Base-by-base conservation (phyloP, 1,284 basidiomycete genomes). In the Ganoderma boninense region DNA sequence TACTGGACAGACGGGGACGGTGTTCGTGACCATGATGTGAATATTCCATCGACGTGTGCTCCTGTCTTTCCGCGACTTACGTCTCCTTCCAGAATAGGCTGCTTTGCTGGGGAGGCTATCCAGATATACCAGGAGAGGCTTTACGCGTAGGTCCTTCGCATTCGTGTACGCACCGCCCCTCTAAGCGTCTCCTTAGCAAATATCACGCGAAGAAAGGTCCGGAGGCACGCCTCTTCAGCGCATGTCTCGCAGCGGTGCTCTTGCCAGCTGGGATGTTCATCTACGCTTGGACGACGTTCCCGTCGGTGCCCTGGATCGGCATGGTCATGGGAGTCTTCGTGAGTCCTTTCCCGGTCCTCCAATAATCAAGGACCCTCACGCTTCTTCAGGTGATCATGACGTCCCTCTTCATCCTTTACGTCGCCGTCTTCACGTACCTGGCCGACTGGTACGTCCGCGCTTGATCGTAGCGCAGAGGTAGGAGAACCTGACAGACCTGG, bases 191-290 rank as follows among this genome's bases (percentile, higher is more conserved):
- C 40, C n/a, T 62, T 71, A 92, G 89, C 56, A 87, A 87, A 77
- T 81, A 90, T 69, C 85, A 89, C 23, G 79, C 81, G 2, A 84
- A 76, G 18, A 81, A 85, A 59, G 92, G 92, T 0, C 90, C 92
- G 0, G 94, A 95, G 80, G 94, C 94, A 0, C 86, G 94, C 11
- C 80, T 96, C 26, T 94, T 92, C 73, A 81, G 83, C n/a, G 89
- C 92, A 2, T 91, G 92, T 79, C 79, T 86, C 10, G 92, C 90
- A 0, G 92, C 87, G 0, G 69, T 94, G 20, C 75, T 90, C 6
- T 85, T 94, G 66, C 90, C 92, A 0, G 76, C 84, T 1, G 89
- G 88, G 11, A 91, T 92, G 84, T 89, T 92, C 80, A 87, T 91
- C 49, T 91, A 86, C 78, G 91, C 85, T 0, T 92, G 86, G 89